Evolutionary conservation across 2,329 filamentous ascomycete genomes (phyloP).

Genomic region (Trichoderma sp.): DNA sequence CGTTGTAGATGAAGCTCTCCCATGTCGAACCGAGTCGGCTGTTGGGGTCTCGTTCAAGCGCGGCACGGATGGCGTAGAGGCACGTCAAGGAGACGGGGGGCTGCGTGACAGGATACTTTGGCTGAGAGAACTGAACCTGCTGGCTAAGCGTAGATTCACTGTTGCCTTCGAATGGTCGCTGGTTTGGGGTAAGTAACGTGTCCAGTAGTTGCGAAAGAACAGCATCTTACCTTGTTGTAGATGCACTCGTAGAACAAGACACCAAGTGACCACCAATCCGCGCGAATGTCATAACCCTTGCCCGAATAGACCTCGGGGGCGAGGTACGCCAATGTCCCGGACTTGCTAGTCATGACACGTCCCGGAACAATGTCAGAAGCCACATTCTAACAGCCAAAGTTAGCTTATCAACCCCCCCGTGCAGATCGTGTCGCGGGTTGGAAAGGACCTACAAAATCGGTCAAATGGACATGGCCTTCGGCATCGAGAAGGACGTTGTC

Average conservation of each 20-base stretch:
- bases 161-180: conserved; percentile 92
- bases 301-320: conserved; percentile 94
- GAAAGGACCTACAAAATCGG: conserved; percentile 77
- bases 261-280: conserved; percentile 98
- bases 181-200: conserved; percentile 6
- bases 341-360: conserved; percentile 88
- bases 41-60: conserved; percentile 77
- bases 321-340: conserved; percentile 91
- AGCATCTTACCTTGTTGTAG: conserved; percentile 79
- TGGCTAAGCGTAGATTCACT: conserved; percentile 79
- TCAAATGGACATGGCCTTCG: conserved; percentile 93
- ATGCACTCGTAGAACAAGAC: conserved; percentile 99
- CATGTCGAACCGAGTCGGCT: conserved; percentile 85
- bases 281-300: conserved; percentile 83
- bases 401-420: conserved; percentile 28
- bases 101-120: conserved; percentile 88
- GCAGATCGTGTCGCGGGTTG: neutral
- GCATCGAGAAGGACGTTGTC: conserved; percentile 88
- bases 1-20: conserved; percentile 81
- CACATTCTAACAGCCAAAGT: conserved; percentile 69
- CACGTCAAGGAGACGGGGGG: conserved; percentile 88
- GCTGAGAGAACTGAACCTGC: conserved; percentile 78
- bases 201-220: neutral
- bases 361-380: conserved; percentile 87
- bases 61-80: conserved; percentile 81